Evolutionary conservation across 1,284 basidiomycete genomes (phyloP).

Genomic region (Laetiporus sulphureus): DNA sequence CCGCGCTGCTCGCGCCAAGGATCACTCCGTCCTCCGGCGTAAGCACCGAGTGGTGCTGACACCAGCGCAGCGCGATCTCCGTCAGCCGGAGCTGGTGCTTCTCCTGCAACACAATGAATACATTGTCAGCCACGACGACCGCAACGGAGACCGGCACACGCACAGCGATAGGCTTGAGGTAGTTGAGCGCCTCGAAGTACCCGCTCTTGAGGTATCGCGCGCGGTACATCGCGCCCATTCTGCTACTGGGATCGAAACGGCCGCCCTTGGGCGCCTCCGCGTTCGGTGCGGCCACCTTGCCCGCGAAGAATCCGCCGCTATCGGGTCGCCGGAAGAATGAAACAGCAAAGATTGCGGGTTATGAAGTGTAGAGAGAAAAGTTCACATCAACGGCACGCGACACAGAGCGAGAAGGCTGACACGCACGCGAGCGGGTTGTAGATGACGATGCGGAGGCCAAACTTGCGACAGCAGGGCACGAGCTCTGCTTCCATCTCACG

Average conservation of each 20-base stretch:
- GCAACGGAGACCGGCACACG: too few species aligned
- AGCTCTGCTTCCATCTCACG: slow-evolving; percentile 49
- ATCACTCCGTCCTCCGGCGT: slow-evolving; percentile 34
- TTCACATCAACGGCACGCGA: neutral
- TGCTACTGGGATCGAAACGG: slow-evolving; percentile 28
- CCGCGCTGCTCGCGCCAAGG: slow-evolving; percentile 32
- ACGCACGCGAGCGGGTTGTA: slow-evolving; percentile 45
- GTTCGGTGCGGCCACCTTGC: slow-evolving; percentile 32
- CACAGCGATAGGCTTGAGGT: slow-evolving; percentile 32
- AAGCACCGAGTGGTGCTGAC: slow-evolving; percentile 38
- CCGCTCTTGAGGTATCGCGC: slow-evolving; percentile 36
- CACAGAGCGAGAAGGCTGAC: neutral
- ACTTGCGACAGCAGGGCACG: slow-evolving; percentile 50
- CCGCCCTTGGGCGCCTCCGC: slow-evolving; percentile 23
- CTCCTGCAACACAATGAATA: slow-evolving; percentile 21
- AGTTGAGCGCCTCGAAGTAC: slow-evolving; percentile 39
- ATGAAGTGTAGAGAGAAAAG: neutral
- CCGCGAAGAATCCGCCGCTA: slow-evolving; percentile 40
- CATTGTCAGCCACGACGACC: too few species aligned
- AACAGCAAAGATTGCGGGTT: too few species aligned
- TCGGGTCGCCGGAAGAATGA: too few species aligned
- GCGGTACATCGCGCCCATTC: slow-evolving; percentile 33
- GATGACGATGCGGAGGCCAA: slow-evolving; percentile 44
- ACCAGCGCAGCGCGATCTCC: slow-evolving; percentile 41
- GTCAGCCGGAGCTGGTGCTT: slow-evolving; percentile 34